These are phyloP conservation scores for Emmonsiellopsis sp. DNA, from an alignment of 2,329 filamentous ascomycete species.

Conservation along the genomic window DNA sequence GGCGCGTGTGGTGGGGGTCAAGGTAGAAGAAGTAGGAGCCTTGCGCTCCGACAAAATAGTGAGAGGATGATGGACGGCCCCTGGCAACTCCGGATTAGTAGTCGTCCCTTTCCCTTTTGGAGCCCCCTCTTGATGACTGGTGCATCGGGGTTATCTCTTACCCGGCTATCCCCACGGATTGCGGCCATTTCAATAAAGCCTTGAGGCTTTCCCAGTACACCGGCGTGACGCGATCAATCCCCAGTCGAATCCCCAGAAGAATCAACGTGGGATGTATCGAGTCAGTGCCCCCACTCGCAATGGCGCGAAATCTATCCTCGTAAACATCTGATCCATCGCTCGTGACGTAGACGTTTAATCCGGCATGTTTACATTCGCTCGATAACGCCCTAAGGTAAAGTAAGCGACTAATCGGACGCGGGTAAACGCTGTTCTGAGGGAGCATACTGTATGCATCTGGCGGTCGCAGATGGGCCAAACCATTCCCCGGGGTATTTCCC, in stretches of 20 bases:
- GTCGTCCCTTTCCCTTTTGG: no score
- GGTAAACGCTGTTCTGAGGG: neutral
- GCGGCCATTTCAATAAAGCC: conserved; percentile 71
- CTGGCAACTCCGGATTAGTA: conserved; percentile 38
- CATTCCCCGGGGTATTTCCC: conserved; percentile 94
- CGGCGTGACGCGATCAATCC: conserved; percentile 87
- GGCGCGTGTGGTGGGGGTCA: conserved; percentile 81
- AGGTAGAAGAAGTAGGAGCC: conserved; percentile 84
- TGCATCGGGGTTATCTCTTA: conserved; percentile 33
- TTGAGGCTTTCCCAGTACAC: conserved; percentile 95
- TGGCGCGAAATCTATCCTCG: conserved; percentile 73
- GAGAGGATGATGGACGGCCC: conserved; percentile 82
- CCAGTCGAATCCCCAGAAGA: conserved; percentile 77
- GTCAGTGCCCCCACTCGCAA: conserved; percentile 46
- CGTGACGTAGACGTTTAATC: conserved; percentile 75
- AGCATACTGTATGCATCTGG: conserved; percentile 81
- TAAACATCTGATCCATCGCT: conserved; percentile 89
- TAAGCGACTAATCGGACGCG: neutral
- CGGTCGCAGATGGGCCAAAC: conserved; percentile 97
- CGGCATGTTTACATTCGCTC: conserved; percentile 52
- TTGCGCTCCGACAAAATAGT: conserved; percentile 66
- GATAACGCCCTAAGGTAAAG: conserved; percentile 56
- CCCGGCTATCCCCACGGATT: conserved; percentile 95
- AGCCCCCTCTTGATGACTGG: no score
- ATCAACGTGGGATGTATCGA: conserved; percentile 70